phyloP scores from a whole-genome alignment of 164 flowering plant species.

The Santalum album region DNA sequence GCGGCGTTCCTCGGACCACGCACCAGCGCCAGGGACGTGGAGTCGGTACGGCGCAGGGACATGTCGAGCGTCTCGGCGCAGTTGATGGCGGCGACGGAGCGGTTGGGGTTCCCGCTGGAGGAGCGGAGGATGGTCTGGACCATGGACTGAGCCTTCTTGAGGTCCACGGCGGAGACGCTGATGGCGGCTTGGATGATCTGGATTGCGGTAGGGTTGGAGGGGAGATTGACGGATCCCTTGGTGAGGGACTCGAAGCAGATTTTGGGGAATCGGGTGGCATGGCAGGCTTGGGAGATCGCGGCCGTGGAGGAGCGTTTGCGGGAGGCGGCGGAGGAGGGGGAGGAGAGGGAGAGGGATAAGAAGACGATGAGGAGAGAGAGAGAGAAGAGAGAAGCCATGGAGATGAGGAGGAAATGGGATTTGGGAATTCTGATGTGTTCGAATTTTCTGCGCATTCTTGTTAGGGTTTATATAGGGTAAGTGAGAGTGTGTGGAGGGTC shows the following conservation, averaged over 20 bases:
- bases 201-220: neutral
- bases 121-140: neutral
- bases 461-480: too few species aligned
- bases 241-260: neutral
- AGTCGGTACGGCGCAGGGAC: neutral
- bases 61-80: neutral
- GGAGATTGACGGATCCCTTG: neutral
- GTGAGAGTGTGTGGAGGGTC: too few species aligned
- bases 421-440: too few species aligned
- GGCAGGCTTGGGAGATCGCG: neutral
- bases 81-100: neutral
- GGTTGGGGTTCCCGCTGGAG: neutral
- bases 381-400: neutral
- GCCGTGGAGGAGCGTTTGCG: too few species aligned
- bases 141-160: neutral
- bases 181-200: slow-evolving; percentile 1
- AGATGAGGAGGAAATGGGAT: neutral
- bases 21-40: neutral
- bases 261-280: neutral
- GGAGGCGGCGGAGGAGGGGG: neutral
- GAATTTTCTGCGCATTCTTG: too few species aligned
- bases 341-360: neutral
- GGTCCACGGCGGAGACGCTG: neutral
- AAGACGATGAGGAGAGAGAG: neutral
- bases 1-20: neutral